Evolutionary conservation across 805 yeast species (phyloP).

Genomic region (Tetrapisispora arboricola): DNA sequence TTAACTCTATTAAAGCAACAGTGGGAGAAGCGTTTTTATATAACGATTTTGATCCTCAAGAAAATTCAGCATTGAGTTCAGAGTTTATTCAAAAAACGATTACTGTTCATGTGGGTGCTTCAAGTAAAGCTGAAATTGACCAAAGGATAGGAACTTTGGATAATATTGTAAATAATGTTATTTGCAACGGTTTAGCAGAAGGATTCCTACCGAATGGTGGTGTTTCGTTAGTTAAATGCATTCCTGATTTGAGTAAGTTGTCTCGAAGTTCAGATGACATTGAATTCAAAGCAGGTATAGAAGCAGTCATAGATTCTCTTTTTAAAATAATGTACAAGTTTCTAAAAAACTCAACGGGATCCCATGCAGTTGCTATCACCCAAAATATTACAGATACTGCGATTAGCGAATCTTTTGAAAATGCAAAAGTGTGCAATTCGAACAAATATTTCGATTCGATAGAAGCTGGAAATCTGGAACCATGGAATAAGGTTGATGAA

Average conservation of each 20-base stretch:
- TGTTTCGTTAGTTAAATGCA: conserved; percentile 15
- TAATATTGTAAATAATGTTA: conserved; percentile 18
- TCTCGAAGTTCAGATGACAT: not conserved
- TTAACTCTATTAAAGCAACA: conserved; percentile 26
- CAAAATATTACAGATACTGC: conserved; percentile 12
- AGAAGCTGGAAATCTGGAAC: conserved; percentile 16
- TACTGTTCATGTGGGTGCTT: conserved; percentile 25
- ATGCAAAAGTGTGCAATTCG: conserved; percentile 8
- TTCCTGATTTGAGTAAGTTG: conserved; percentile 5
- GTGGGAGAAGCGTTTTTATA: conserved; percentile 25
- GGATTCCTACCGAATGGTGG: conserved; percentile 24
- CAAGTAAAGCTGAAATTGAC: conserved; percentile 22
- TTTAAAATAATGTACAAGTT: conserved; percentile 15
- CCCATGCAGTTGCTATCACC: conserved; percentile 9
- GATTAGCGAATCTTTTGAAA: conserved; percentile 4
- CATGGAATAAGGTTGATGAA: conserved; percentile 19
- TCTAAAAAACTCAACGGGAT: conserved; percentile 11
- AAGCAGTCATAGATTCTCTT: conserved; percentile 10
- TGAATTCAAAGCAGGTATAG: conserved; percentile 8
- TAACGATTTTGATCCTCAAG: conserved; percentile 9
- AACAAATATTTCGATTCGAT: not conserved
- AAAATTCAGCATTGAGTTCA: conserved; percentile 1
- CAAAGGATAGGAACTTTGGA: conserved; percentile 21
- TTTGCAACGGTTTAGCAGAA: conserved; percentile 19
- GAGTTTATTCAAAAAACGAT: conserved; percentile 18